Evolutionary conservation across 148 eudicot species (phyloP).

Genomic region (Pouteria glomerata): DNA sequence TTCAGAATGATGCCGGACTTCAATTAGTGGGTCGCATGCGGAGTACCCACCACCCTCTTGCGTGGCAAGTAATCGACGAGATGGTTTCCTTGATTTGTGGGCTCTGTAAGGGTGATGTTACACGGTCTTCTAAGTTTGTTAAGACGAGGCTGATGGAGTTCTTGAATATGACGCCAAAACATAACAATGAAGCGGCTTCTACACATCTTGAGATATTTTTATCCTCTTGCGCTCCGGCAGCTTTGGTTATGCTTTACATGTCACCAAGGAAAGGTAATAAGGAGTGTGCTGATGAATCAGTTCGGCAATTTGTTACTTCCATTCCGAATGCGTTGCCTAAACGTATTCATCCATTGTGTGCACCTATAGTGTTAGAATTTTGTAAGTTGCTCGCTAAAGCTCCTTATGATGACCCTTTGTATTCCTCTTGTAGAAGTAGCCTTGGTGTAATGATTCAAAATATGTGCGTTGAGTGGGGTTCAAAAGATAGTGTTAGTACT

Average conservation of each 20-base stretch:
- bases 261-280: slow-evolving; percentile 26
- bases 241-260: slow-evolving; percentile 57
- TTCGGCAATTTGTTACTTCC: slow-evolving; percentile 34
- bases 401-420: slow-evolving; percentile 32
- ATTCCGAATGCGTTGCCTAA: slow-evolving; percentile 11
- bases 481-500: not conserved
- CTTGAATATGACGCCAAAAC: slow-evolving; percentile 2
- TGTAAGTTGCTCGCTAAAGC: slow-evolving; percentile 45
- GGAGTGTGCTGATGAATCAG: slow-evolving; percentile 43
- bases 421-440: slow-evolving; percentile 48
- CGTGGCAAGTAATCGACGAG: slow-evolving; percentile 44
- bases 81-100: slow-evolving; percentile 29
- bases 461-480: slow-evolving; percentile 15
- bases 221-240: slow-evolving; percentile 41
- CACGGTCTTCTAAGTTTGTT: not conserved
- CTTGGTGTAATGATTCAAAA: slow-evolving; percentile 51
- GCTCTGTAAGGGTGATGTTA: slow-evolving; percentile 24
- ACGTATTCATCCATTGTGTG: slow-evolving; percentile 14
- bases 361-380: slow-evolving; percentile 54
- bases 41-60: slow-evolving; percentile 53
- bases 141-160: slow-evolving; percentile 12
- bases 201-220: slow-evolving; percentile 37
- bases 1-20: slow-evolving; percentile 46
- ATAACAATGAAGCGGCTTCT: not conserved
- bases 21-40: slow-evolving; percentile 59